Evolutionary conservation across 2,329 filamentous ascomycete species (phyloP).

Genomic region (Laburnicola sp.): DNA sequence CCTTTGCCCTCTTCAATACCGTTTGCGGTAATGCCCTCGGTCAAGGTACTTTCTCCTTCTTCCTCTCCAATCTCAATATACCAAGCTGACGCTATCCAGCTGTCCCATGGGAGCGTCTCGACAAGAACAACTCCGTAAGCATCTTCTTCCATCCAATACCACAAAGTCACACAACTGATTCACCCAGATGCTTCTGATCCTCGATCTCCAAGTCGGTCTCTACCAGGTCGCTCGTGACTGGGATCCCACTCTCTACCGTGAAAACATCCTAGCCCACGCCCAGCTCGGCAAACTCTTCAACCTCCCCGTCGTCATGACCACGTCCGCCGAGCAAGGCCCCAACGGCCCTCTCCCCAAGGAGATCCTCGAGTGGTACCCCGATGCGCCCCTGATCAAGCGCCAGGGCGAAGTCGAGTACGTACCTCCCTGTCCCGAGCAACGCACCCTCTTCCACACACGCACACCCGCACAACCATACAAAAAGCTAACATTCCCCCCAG

Average conservation of each 20-base stretch:
- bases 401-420: conserved; percentile 68
- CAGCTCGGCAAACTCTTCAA: conserved; percentile 67
- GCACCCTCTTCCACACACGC: not conserved
- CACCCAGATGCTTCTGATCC: conserved; percentile 56
- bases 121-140: conserved; percentile 46
- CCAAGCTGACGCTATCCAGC: conserved; percentile 30
- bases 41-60: conserved; percentile 17
- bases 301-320: conserved; percentile 70
- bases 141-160: not conserved
- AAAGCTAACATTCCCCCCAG: conserved; percentile 18
- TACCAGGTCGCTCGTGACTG: conserved; percentile 66
- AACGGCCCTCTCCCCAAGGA: conserved; percentile 73
- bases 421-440: not conserved
- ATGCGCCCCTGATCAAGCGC: conserved; percentile 66
- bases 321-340: conserved; percentile 68
- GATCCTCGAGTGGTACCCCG: conserved; percentile 67
- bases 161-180: not conserved
- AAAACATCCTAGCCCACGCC: conserved; percentile 69
- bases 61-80: not conserved
- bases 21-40: conserved; percentile 29
- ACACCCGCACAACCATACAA: not conserved
- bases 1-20: conserved; percentile 32
- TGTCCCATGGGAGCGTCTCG: conserved; percentile 46
- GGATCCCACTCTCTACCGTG: conserved; percentile 64
- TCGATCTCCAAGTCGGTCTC: conserved; percentile 64